A percentile compares a stretch with the other conserved stretches of the same genome.
Evolutionary conservation across 1,139 yeast genomes (phyloP).

Genomic region (Lodderomyces elongisporus): DNA sequence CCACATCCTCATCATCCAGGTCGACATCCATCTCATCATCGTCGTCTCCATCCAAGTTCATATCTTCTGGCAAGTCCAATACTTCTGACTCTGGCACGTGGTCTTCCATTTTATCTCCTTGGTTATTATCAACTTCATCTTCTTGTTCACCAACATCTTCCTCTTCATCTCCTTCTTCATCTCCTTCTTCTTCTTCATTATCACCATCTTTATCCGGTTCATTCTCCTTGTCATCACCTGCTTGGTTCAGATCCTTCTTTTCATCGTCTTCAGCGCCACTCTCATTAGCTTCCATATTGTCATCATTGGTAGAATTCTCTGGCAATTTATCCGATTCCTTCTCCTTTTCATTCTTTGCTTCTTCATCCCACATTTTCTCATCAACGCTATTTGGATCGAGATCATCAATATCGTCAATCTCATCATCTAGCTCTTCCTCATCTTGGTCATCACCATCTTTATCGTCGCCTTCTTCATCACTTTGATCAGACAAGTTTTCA

Average conservation of each 20-base stretch:
- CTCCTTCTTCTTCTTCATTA: slow-evolving; percentile 21
- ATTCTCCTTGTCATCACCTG: slow-evolving; percentile 22
- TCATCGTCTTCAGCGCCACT: too few species aligned
- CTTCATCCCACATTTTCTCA: slow-evolving; percentile 99
- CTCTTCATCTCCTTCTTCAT: slow-evolving; percentile 42
- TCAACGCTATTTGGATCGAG: slow-evolving; percentile 93
- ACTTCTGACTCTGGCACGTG: slow-evolving; percentile 78
- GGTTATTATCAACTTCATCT: slow-evolving; percentile 70
- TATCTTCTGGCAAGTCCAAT: slow-evolving; percentile 80
- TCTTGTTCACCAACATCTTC: slow-evolving; percentile 76
- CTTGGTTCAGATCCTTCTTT: slow-evolving; percentile 26
- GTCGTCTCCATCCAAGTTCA: slow-evolving; percentile 68
- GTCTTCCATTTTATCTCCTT: slow-evolving; percentile 64
- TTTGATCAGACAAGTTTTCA: slow-evolving; percentile 71
- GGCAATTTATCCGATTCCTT: slow-evolving; percentile 69
- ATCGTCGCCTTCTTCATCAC: slow-evolving; percentile 41
- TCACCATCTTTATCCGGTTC: slow-evolving; percentile 17
- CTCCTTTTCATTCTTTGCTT: slow-evolving; percentile 71
- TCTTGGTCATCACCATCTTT: slow-evolving; percentile 48
- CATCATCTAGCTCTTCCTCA: slow-evolving; percentile 75
- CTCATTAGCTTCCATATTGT: slow-evolving; percentile 64
- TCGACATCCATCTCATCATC: slow-evolving; percentile 61
- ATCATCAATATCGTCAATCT: slow-evolving; percentile 83
- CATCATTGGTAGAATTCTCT: slow-evolving; percentile 48
- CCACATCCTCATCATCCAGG: slow-evolving; percentile 44